A percentile compares a stretch with the other conserved stretches of the same genome.
Conservation (phyloP, 208 protist genomes). For the Trypanosomatidae sp. region DNA sequence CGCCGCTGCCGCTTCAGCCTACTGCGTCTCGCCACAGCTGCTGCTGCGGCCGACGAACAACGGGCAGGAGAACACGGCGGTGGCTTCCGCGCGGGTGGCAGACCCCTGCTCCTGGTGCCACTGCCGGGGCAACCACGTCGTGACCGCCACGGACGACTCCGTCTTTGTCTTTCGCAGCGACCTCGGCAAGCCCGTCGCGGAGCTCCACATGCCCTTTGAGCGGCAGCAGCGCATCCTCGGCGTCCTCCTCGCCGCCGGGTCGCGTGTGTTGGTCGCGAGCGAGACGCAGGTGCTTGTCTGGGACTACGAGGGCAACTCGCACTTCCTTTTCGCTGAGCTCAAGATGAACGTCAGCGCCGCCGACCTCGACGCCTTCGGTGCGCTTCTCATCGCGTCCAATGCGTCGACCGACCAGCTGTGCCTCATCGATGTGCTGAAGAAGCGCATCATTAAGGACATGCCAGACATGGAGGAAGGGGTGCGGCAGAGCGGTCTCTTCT, state of each 20-base stretch:
- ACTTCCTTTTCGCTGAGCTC: constrained; percentile 49
- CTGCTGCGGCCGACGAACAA: constrained; percentile 63
- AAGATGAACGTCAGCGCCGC: constrained; percentile 28
- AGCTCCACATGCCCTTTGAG: constrained; percentile 63
- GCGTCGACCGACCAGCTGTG: constrained; percentile 32
- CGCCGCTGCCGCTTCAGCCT: constrained; percentile 16
- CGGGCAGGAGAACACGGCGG: constrained; percentile 49
- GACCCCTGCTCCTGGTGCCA: constrained; percentile 35
- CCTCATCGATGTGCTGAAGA: constrained; percentile 69
- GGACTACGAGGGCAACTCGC: constrained; percentile 69
- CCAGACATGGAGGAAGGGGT: constrained; percentile 39
- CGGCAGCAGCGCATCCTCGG: constrained; percentile 48
- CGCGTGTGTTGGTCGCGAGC: constrained; percentile 66
- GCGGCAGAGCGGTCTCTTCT: constrained; percentile 53
- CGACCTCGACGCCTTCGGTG: constrained; percentile 53
- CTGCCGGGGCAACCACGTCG: constrained; percentile 53
- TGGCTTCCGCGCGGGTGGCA: constrained; percentile 22
- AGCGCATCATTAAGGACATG: constrained; percentile 50
- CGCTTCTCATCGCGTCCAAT: constrained; percentile 46
- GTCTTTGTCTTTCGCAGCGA: constrained; percentile 55
- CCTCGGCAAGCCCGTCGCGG: constrained; percentile 42
- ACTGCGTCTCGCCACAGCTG: constrained; percentile 44
- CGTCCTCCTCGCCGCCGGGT: constrained; percentile 57
- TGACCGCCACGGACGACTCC: constrained; percentile 45
- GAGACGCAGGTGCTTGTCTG: constrained; percentile 57